phyloP scores from a whole-genome alignment of 106 monocot species.

The Alisma plantagoaquatica region DNA sequence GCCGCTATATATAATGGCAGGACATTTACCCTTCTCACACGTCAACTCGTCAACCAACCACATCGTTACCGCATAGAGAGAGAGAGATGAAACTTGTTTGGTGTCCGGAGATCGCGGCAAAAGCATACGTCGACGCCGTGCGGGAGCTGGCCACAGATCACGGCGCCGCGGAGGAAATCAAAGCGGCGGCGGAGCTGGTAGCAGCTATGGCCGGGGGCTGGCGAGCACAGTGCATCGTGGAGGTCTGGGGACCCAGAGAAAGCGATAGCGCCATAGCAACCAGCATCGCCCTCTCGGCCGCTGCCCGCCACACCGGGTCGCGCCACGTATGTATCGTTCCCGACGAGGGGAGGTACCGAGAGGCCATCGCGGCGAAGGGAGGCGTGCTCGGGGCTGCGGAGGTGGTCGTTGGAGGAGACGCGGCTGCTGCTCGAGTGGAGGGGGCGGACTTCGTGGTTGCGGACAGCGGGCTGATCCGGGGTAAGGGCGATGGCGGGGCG shows the following conservation, averaged over 20 bases:
- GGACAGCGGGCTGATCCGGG: constrained; percentile 34
- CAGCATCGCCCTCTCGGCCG: constrained; percentile 28
- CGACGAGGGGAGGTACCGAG: constrained; percentile 16
- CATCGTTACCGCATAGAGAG: no score
- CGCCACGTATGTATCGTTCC: constrained; percentile 34
- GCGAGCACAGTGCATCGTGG: constrained; percentile 48
- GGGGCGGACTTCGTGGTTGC: constrained; percentile 49
- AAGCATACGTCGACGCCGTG: constrained; percentile 75
- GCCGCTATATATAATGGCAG: no score
- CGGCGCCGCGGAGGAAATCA: background rate
- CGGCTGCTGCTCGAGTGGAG: constrained; percentile 53
- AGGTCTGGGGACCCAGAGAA: constrained; percentile 21
- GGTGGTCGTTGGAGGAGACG: constrained; percentile 47
- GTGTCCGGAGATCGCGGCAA: constrained; percentile 78
- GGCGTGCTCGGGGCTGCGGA: constrained; percentile 32
- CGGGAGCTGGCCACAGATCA: constrained; percentile 9
- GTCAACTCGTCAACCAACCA: no score
- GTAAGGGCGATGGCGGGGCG: constrained; percentile 25
- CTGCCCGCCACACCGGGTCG: constrained; percentile 39
- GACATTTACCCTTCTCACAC: no score
- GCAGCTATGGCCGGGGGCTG: constrained; percentile 89
- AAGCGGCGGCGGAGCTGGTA: constrained; percentile 64
- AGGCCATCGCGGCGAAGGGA: constrained; percentile 12
- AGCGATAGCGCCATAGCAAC: constrained; percentile 15
- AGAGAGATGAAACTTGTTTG: constrained; percentile 80